Evolutionary conservation across 2,329 filamentous ascomycete species (phyloP).

Genomic region (Furcasterigmium furcatum): DNA sequence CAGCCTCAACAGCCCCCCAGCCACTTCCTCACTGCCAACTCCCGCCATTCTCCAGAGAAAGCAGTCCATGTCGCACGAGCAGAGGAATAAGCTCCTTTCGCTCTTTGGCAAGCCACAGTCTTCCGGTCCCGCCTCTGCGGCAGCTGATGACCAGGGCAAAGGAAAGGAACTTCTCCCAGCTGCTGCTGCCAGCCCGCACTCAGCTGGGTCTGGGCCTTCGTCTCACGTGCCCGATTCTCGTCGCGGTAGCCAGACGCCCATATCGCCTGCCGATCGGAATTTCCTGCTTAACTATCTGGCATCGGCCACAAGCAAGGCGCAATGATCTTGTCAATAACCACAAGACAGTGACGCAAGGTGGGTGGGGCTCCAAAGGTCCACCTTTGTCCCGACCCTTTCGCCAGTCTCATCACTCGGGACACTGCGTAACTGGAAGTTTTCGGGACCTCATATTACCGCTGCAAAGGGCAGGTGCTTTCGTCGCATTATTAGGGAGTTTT

Average conservation of each 20-base stretch:
- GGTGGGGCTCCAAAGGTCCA: too few species aligned
- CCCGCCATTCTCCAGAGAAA: constrained; percentile 24
- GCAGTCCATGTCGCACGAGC: constrained; percentile 33
- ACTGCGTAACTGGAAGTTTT: too few species aligned
- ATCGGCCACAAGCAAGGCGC: constrained; percentile 37
- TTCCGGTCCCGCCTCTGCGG: constrained; percentile 8
- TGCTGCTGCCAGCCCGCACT: constrained; percentile 14
- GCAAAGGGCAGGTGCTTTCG: too few species aligned
- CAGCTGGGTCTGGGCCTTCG: not conserved
- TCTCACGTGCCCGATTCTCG: constrained; percentile 24
- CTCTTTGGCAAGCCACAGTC: constrained; percentile 54
- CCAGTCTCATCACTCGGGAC: too few species aligned
- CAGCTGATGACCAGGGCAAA: constrained; percentile 18
- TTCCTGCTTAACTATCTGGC: constrained; percentile 77
- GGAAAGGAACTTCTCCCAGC: constrained; percentile 25
- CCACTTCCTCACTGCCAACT: constrained; percentile 20
- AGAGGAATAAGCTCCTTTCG: constrained; percentile 50
- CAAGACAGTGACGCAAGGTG: too few species aligned
- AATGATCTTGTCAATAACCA: too few species aligned
- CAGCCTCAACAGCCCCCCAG: constrained; percentile 20
- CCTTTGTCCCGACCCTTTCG: too few species aligned
- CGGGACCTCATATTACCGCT: too few species aligned
- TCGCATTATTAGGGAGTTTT: too few species aligned
- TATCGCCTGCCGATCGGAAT: constrained; percentile 68
- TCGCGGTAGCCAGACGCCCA: constrained; percentile 49